phyloP scores from a whole-genome alignment of 2,329 filamentous ascomycete species.

The Alternaria postmessia region DNA sequence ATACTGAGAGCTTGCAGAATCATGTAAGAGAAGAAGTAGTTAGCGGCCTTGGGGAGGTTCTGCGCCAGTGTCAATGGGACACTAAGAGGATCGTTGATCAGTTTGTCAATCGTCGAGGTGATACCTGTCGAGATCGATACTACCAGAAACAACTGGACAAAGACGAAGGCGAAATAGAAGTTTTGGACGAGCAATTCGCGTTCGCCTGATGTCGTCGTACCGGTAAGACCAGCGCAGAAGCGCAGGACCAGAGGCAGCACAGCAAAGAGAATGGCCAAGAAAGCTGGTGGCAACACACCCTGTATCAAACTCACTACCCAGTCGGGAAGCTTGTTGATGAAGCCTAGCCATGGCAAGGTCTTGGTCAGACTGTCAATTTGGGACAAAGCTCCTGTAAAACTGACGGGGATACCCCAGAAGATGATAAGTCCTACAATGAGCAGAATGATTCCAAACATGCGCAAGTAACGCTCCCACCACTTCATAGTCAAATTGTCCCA shows the following conservation, averaged over 20 bases:
- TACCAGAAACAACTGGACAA: constrained; percentile 93
- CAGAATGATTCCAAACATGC: constrained; percentile 70
- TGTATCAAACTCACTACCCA: constrained; percentile 74
- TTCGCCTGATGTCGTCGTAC: constrained; percentile 82
- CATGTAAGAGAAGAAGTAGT: constrained; percentile 99
- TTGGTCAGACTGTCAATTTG: constrained; percentile 76
- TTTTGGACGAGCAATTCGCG: constrained; percentile 84
- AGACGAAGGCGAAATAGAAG: constrained; percentile 94
- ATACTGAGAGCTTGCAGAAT: constrained; percentile 91
- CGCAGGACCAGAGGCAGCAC: constrained; percentile 82
- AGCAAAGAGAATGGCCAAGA: constrained; percentile 80
- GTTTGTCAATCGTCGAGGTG: constrained; percentile 68
- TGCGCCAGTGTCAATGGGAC: constrained; percentile 76
- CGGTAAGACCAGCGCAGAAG: constrained; percentile 71
- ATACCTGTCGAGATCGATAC: constrained; percentile 85
- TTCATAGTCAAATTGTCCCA: constrained; percentile 97
- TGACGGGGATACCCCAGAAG: constrained; percentile 89
- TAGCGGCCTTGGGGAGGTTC: constrained; percentile 85
- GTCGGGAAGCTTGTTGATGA: constrained; percentile 69
- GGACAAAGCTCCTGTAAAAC: constrained; percentile 83
- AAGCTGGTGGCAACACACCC: constrained; percentile 82
- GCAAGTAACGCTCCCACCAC: constrained; percentile 90
- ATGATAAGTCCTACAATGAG: constrained; percentile 79
- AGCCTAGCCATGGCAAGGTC: constrained; percentile 72
- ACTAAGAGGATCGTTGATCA: constrained; percentile 70